phyloP scores from a whole-genome alignment of 176 grass and related monocot genomes.

The Oropetium thomaeum region DNA sequence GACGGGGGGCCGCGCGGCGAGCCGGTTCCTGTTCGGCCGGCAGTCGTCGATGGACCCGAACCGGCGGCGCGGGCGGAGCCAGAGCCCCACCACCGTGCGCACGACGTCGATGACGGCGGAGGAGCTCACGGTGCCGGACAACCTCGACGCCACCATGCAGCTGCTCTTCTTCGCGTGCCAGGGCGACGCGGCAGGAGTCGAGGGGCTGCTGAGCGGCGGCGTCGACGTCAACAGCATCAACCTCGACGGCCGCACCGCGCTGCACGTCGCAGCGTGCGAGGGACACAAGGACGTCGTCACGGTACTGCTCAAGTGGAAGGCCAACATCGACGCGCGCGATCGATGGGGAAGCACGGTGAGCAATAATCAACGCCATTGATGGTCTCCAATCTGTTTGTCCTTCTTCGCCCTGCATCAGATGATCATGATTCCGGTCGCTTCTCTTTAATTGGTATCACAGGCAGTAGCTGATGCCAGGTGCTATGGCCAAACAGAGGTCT shows the following conservation, averaged over 20 bases:
- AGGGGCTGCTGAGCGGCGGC: conserved; percentile 51
- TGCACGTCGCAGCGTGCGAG: conserved; percentile 88
- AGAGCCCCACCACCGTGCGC: conserved; percentile 58
- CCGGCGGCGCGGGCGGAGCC: conserved; percentile 54
- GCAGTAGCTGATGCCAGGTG: conserved; percentile 83
- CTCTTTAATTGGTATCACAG: conserved; percentile 17
- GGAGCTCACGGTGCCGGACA: conserved; percentile 70
- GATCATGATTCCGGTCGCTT: background rate
- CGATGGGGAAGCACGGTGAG: conserved; percentile 97
- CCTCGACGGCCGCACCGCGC: conserved; percentile 89
- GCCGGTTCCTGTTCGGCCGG: conserved; percentile 70
- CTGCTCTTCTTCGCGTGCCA: conserved; percentile 88
- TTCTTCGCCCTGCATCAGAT: background rate
- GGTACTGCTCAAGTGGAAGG: conserved; percentile 76
- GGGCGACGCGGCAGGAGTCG: conserved; percentile 63
- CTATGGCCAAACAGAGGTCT: conserved; percentile 70
- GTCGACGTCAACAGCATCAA: conserved; percentile 98
- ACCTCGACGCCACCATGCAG: conserved; percentile 90
- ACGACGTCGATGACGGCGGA: background rate
- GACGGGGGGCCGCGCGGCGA: conserved; percentile 34
- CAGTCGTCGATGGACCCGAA: conserved; percentile 95
- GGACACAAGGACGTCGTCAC: conserved; percentile 63
- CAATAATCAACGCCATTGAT: background rate
- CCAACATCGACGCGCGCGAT: conserved; percentile 87
- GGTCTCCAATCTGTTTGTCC: background rate